A percentile compares a stretch with the other conserved stretches of the same genome.
These are phyloP conservation scores for Davidsoniella eucalypti DNA, from an alignment of 2,329 filamentous ascomycete genomes.

Conservation along the genomic window DNA sequence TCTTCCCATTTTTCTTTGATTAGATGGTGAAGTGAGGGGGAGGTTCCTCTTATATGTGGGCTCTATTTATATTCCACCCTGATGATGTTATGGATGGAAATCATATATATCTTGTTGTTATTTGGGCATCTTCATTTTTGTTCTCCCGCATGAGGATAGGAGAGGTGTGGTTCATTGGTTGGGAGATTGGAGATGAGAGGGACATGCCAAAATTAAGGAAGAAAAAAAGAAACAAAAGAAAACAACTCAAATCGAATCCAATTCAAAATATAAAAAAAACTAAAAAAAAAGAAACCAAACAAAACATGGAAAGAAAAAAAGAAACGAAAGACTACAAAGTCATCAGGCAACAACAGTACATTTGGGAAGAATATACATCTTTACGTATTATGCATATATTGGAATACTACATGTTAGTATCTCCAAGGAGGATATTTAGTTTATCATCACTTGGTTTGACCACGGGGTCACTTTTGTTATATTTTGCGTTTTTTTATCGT, in stretches of 20 bases:
- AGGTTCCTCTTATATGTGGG: neutral
- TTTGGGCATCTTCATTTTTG: neutral
- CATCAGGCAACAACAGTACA: no score
- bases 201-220: constrained; percentile 12
- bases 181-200: neutral
- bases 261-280: constrained; percentile 13
- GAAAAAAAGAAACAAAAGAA: constrained; percentile 7
- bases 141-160: neutral
- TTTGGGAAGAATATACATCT: no score
- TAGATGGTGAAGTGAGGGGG: no score
- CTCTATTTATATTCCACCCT: neutral
- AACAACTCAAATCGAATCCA: constrained; percentile 9
- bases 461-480: no score
- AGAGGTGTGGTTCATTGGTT: neutral
- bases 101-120: neutral
- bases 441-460: no score
- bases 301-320: constrained; percentile 3
- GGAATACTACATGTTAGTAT: no score
- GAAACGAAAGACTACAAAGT: constrained; percentile 3
- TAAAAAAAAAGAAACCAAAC: constrained; percentile 8
- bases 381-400: no score
- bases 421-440: no score
- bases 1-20: neutral
- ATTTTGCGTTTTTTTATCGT: no score
- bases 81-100: neutral